phyloP scores from a whole-genome alignment of 148 eudicot species.

The Nepenthes mirabilis region DNA sequence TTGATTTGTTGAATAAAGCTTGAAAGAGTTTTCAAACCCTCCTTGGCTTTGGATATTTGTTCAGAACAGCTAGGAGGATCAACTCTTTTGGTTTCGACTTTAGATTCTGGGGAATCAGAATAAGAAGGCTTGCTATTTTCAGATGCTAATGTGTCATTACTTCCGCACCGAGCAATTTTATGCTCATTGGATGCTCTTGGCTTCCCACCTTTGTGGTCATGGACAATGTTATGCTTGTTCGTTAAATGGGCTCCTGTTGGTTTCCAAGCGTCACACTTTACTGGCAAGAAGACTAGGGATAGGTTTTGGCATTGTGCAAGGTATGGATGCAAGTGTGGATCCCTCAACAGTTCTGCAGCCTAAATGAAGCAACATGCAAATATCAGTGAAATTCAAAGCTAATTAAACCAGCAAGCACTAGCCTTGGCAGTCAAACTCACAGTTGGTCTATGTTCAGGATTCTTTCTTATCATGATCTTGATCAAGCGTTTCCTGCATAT shows the following conservation, averaged over 20 bases:
- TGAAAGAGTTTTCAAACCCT: conserved; percentile 22
- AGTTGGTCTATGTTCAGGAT: conserved; percentile 48
- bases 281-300: conserved; percentile 26
- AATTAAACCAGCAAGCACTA: background rate
- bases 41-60: conserved; percentile 27
- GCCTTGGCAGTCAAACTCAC: conserved; percentile 14
- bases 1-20: conserved; percentile 26
- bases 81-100: conserved; percentile 37
- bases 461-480: conserved; percentile 46
- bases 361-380: background rate
- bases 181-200: conserved; percentile 5
- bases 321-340: conserved; percentile 44
- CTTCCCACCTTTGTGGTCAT: conserved; percentile 9
- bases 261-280: conserved; percentile 21
- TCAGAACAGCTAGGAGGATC: conserved; percentile 40
- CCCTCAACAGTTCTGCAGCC: conserved; percentile 44
- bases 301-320: conserved; percentile 29
- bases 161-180: background rate
- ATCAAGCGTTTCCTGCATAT: conserved; percentile 38
- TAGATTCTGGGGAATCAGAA: conserved; percentile 30
- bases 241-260: conserved; percentile 4
- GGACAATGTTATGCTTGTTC: conserved; percentile 7
- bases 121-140: conserved; percentile 25
- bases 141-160: conserved; percentile 3
- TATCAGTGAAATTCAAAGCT: background rate